These are phyloP conservation scores for Lipomyces chichibuensis DNA, from an alignment of 805 yeast genomes.

Conservation along the genomic window DNA sequence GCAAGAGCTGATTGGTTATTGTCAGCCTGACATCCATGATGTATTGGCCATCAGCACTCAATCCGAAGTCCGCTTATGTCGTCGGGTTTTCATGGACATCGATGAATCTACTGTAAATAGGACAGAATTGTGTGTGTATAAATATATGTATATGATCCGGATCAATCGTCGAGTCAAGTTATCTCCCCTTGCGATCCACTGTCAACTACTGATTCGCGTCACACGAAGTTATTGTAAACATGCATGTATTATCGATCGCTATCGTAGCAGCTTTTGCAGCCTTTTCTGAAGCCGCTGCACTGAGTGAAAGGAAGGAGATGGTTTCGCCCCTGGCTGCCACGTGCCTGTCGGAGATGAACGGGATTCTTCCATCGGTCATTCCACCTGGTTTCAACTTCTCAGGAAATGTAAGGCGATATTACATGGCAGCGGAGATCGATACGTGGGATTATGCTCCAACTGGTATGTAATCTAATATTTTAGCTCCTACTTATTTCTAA, in stretches of 20 bases:
- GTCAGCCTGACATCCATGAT: no score
- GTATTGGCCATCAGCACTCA: no score
- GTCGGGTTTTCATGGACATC: not conserved
- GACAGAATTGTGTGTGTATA: not conserved
- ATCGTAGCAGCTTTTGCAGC: not conserved
- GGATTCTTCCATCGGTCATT: not conserved
- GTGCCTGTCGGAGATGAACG: constrained; percentile 2
- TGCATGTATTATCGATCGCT: not conserved
- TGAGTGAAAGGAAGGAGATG: not conserved
- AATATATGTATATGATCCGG: not conserved
- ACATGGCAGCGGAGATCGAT: constrained; percentile 13
- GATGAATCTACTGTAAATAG: not conserved
- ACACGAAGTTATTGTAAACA: not conserved
- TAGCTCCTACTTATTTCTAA: not conserved
- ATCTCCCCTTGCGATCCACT: not conserved
- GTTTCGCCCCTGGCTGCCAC: not conserved
- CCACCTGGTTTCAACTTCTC: constrained; percentile 8
- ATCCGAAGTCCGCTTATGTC: no score
- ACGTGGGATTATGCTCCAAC: constrained; percentile 11
- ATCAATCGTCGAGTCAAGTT: not conserved
- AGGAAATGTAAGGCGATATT: constrained; percentile 1
- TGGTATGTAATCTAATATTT: not conserved
- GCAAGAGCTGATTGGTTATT: not conserved
- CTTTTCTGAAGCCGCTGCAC: not conserved
- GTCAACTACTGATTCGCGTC: not conserved